Evolutionary conservation across 768 basidiomycete genomes (phyloP).

Genomic region (Leccinum incarnatum): DNA sequence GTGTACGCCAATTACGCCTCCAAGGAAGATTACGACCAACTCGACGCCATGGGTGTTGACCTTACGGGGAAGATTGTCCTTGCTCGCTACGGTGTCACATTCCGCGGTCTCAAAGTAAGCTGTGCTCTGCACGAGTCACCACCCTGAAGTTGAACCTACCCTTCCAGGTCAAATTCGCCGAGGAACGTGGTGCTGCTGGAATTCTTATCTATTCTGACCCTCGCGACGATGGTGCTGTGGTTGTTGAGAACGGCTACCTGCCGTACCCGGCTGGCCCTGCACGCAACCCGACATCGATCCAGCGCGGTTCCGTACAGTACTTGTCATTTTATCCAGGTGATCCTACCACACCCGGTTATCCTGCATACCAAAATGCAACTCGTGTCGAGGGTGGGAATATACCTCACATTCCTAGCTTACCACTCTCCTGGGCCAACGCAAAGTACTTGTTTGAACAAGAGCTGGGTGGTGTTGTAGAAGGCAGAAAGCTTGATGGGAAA

Average conservation of each 20-base stretch:
- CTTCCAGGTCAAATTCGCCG: constrained; percentile 70
- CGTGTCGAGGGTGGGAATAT: constrained; percentile 58
- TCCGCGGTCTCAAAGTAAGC: constrained; percentile 81
- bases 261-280: constrained; percentile 81
- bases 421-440: constrained; percentile 85
- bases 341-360: constrained; percentile 84
- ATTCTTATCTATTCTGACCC: constrained; percentile 84
- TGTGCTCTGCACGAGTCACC: constrained; percentile 1
- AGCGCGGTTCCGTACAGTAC: constrained; percentile 81
- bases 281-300: constrained; percentile 75
- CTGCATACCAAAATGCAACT: constrained; percentile 81
- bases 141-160: constrained; percentile 8
- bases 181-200: constrained; percentile 78
- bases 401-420: constrained; percentile 77
- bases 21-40: constrained; percentile 65
- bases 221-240: constrained; percentile 80
- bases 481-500: constrained; percentile 45
- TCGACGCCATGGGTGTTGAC: constrained; percentile 63
- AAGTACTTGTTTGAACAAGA: constrained; percentile 59
- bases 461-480: constrained; percentile 40
- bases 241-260: constrained; percentile 69
- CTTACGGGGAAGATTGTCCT: constrained; percentile 78
- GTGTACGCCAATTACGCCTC: constrained; percentile 82
- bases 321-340: constrained; percentile 66
- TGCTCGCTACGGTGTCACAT: constrained; percentile 69